Base-by-base conservation (phyloP, 306 rosid genomes). In the Notholithocarpus densiflorus region DNA sequence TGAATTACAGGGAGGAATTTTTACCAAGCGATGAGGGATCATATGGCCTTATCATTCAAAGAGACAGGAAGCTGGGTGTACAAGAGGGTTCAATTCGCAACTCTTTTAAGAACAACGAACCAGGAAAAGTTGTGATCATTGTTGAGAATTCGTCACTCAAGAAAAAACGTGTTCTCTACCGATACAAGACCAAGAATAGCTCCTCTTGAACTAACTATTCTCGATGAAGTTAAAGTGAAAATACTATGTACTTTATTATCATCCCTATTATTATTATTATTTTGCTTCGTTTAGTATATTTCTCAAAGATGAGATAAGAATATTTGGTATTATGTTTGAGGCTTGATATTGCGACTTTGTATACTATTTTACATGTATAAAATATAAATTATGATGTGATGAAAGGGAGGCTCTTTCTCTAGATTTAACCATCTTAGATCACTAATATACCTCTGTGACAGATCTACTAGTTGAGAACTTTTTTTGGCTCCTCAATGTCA, bases 1-100 rank as follows among this genome's bases (percentile, higher is more conserved):
- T 88, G 27, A 88, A 79, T 74, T 88, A 88, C 86, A 88, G 79
- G 77, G 91, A 85, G 77, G 91, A 88, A 68, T 88, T 88, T 76
- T 75, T 76, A 62, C 91, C 91, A 0, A 71, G 3, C 21, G 82
- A 88, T 64, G 91, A 88, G 45, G 91, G 84, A 14, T 88, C 89
- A 6, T 88, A 88, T 74, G 86, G 86, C 7, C 59, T 88, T 12
- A 83, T 88, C 73, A 86, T 88, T 75, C 83, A 82, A 66, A 87
- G 86, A 51, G 87, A 68, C 73, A 85, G 81, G 85, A 87, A 80
- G 71, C 82, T 87, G 45, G 76, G 85, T 2, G 68, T 79, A 60
- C 88, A 77, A 56, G 90, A 87, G 81, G 85, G 84, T 54, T 82
- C 88, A 23, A 26, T 87, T 45, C 79, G 90, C 52, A 87, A 87